These are phyloP conservation scores for Chlorella variabilis DNA, from an alignment of 163 green algal species.

Conservation along the genomic window DNA sequence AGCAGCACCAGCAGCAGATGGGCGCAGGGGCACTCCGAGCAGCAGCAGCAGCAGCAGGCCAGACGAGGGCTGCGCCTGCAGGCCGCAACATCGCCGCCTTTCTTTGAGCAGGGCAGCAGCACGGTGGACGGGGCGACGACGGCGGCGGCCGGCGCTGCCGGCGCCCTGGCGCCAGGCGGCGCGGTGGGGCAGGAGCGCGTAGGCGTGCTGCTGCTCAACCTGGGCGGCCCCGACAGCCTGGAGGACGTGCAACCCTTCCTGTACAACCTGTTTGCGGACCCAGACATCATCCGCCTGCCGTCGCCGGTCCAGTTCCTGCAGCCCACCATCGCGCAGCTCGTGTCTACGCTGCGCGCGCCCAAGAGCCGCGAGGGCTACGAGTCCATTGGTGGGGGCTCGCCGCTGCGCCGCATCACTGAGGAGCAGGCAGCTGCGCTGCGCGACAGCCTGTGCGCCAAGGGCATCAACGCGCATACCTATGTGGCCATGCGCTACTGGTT, in stretches of 20 bases:
- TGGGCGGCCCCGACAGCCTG: constrained; percentile 95
- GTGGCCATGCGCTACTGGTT: constrained; percentile 99
- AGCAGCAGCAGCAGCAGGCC: constrained; percentile 20
- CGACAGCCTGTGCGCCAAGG: constrained; percentile 61
- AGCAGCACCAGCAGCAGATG: background rate
- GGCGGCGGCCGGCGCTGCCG: background rate
- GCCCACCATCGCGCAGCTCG: constrained; percentile 79
- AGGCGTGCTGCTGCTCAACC: constrained; percentile 97
- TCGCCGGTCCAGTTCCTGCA: constrained; percentile 83
- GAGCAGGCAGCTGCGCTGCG: constrained; percentile 86
- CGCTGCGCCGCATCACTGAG: constrained; percentile 93
- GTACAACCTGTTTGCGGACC: constrained; percentile 99
- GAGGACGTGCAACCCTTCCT: constrained; percentile 98
- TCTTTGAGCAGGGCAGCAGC: constrained; percentile 16
- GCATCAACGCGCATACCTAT: constrained; percentile 84
- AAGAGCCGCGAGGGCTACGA: constrained; percentile 93
- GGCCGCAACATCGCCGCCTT: constrained; percentile 22
- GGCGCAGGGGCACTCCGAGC: too few species aligned
- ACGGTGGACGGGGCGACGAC: background rate
- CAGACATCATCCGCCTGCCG: constrained; percentile 92
- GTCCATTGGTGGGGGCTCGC: constrained; percentile 95
- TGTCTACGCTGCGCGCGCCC: constrained; percentile 88
- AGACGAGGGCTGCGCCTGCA: background rate
- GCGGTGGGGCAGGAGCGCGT: constrained; percentile 50
- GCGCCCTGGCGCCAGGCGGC: background rate